phyloP scores from a whole-genome alignment of 441 rosid genomes.

The Gossypium lobatum region DNA sequence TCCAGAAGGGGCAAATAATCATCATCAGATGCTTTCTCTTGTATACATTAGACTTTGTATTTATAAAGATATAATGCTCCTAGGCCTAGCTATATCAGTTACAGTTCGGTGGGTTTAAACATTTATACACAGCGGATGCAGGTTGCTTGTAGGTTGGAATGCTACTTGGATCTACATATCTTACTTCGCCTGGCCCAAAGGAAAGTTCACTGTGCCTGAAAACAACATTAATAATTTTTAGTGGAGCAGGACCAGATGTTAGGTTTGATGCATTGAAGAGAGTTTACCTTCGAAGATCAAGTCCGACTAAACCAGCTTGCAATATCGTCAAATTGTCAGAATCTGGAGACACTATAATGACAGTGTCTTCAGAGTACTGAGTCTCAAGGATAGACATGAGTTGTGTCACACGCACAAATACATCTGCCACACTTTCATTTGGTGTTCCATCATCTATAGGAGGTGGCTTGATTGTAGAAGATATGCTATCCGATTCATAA shows the following conservation, averaged over 20 bases:
- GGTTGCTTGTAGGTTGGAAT: slow-evolving; percentile 80
- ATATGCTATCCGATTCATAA: slow-evolving; percentile 67
- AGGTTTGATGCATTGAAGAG: background rate
- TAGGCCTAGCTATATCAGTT: slow-evolving; percentile 24
- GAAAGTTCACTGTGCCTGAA: slow-evolving; percentile 73
- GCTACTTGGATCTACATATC: slow-evolving; percentile 58
- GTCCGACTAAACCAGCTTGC: slow-evolving; percentile 81
- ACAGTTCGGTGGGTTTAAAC: slow-evolving; percentile 73
- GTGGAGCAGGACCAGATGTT: background rate
- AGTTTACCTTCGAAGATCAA: slow-evolving; percentile 71
- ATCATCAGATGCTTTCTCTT: background rate
- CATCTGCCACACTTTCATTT: slow-evolving; percentile 78
- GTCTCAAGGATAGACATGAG: slow-evolving; percentile 95
- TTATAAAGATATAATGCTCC: background rate
- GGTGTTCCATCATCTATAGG: slow-evolving; percentile 87
- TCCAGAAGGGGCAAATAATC: background rate
- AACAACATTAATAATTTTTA: background rate
- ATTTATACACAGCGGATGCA: slow-evolving; percentile 74
- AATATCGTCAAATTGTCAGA: slow-evolving; percentile 83
- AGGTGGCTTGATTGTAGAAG: slow-evolving; percentile 78
- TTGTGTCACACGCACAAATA: slow-evolving; percentile 87
- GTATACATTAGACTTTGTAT: background rate
- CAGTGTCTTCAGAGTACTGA: slow-evolving; percentile 72
- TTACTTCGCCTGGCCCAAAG: slow-evolving; percentile 74
- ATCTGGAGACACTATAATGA: slow-evolving; percentile 77